Evolutionary conservation across 805 yeast species (phyloP).

Genomic region (Ogataea naganishii): DNA sequence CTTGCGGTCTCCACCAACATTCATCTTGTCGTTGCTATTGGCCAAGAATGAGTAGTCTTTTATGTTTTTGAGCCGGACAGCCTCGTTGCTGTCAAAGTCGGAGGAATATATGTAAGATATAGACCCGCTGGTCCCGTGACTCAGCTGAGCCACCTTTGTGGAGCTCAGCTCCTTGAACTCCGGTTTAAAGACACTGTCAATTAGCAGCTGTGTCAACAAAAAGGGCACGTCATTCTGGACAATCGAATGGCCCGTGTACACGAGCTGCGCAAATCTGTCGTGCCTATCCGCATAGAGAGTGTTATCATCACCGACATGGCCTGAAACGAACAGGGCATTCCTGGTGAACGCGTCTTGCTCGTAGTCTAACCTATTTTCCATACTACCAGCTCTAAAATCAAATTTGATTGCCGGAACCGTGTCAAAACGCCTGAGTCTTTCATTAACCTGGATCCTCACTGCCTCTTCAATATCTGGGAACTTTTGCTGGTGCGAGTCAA

Average conservation of each 20-base stretch:
- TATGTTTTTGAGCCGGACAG: background rate
- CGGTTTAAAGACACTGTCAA: conserved; percentile 20
- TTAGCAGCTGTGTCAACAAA: conserved; percentile 31
- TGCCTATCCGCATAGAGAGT: conserved; percentile 20
- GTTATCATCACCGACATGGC: conserved; percentile 12
- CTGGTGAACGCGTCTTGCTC: conserved; percentile 4
- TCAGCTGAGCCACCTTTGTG: too few relatives aligned
- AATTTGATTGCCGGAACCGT: conserved; percentile 11
- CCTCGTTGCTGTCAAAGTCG: background rate
- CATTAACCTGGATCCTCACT: conserved; percentile 35
- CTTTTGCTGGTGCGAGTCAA: conserved; percentile 33
- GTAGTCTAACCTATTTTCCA: conserved; percentile 4
- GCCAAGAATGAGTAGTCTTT: background rate
- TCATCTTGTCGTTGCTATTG: background rate
- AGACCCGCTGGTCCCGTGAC: too few relatives aligned
- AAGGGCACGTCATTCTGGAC: conserved; percentile 44
- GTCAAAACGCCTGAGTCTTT: conserved; percentile 24
- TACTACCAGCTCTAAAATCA: conserved; percentile 12
- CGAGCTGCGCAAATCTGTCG: conserved; percentile 18
- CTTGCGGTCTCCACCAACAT: background rate
- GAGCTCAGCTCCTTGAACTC: too few relatives aligned
- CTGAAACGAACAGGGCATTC: conserved; percentile 12
- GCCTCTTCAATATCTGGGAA: conserved; percentile 66
- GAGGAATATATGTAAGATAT: background rate
- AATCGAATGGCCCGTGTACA: conserved; percentile 27